A percentile compares a stretch with the other conserved stretches of the same genome.
Conservation (phyloP, 1,284 basidiomycete species). For the Rhodotorula sp. region DNA sequence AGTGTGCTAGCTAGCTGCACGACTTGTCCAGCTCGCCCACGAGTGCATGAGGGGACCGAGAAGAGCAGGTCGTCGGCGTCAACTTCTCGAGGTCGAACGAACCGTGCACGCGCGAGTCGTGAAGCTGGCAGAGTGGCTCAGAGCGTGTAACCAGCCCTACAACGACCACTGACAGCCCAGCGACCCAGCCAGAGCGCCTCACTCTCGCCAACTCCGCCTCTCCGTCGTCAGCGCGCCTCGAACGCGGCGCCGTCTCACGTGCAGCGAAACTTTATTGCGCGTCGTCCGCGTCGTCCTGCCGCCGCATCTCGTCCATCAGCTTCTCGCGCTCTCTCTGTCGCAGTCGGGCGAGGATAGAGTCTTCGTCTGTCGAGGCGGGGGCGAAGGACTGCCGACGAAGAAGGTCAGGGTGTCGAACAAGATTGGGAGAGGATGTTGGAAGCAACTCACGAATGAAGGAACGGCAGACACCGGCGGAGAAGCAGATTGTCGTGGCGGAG, state of each 20-base stretch:
- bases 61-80: neutral
- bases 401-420: neutral
- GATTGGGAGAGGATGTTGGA: too few relatives aligned
- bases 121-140: too few relatives aligned
- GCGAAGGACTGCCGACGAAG: neutral
- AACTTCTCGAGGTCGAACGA: neutral
- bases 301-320: constrained; percentile 41
- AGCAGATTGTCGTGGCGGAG: neutral
- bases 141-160: too few relatives aligned
- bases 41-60: neutral
- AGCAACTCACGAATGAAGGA: neutral
- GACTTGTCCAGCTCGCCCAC: neutral
- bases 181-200: neutral
- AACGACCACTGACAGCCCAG: too few relatives aligned
- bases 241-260: neutral
- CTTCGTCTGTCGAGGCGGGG: constrained; percentile 22
- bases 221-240: neutral
- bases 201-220: neutral
- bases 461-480: neutral
- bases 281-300: constrained; percentile 36
- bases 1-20: neutral
- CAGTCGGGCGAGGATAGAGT: constrained; percentile 29
- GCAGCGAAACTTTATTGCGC: neutral
- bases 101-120: neutral
- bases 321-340: constrained; percentile 31